Percentiles rank a stretch among this genome's conserved stretches.
These are phyloP conservation scores for Magnusiomyces paraingens DNA, from an alignment of 1,139 yeast species.

Conservation along the genomic window DNA sequence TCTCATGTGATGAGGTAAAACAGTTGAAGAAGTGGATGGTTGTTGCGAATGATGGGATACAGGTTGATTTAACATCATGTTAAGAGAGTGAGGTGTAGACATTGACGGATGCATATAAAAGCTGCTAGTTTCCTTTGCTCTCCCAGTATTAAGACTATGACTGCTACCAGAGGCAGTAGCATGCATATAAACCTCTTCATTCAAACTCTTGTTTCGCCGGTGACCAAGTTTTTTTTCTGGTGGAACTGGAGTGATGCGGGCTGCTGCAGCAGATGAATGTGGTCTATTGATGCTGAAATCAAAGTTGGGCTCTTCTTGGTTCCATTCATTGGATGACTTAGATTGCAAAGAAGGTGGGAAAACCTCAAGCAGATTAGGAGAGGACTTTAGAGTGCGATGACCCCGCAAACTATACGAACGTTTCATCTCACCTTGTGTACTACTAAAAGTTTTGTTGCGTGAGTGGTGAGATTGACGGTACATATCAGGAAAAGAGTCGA, in stretches of 20 bases:
- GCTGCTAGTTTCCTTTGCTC: no score
- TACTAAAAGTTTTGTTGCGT: conserved; percentile 4
- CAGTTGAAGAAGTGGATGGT: background rate
- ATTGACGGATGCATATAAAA: no score
- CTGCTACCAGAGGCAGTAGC: no score
- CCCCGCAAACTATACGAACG: conserved; percentile 20
- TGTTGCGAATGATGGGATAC: background rate
- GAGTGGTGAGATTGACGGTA: conserved; percentile 7
- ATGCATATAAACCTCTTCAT: conserved; percentile 15
- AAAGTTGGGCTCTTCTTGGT: background rate
- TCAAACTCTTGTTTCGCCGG: conserved; percentile 25
- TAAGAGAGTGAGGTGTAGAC: no score
- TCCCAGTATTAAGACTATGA: no score
- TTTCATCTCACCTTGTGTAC: conserved; percentile 12
- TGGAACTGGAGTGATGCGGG: no score
- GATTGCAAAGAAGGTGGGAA: conserved; percentile 19
- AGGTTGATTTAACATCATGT: no score
- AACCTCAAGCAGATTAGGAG: conserved; percentile 28
- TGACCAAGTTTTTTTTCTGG: conserved; percentile 16
- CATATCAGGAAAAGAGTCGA: conserved; percentile 13
- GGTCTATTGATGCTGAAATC: conserved; percentile 1
- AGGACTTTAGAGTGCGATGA: conserved; percentile 25
- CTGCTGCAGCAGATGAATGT: conserved; percentile 2
- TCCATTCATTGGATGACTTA: background rate
- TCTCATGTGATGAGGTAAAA: background rate